phyloP scores from a whole-genome alignment of 495 filamentous ascomycete species.

The Baudoinia panamericana region DNA sequence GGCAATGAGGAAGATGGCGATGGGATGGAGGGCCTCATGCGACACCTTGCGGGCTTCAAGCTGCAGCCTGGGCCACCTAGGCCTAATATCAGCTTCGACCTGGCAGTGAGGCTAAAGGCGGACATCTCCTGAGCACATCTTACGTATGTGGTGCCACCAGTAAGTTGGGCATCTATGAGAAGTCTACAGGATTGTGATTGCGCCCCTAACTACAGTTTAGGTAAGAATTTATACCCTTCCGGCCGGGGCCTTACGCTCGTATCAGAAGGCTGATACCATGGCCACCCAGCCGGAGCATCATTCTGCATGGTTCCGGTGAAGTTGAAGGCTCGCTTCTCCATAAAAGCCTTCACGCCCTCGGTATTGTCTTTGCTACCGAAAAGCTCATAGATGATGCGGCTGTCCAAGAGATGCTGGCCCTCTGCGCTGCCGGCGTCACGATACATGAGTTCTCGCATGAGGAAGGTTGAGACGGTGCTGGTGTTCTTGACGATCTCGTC shows the following conservation, averaged over 20 bases:
- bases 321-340: conserved; percentile 34
- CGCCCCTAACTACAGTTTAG: conserved; percentile 24
- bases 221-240: conserved; percentile 10
- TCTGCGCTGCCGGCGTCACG: conserved; percentile 42
- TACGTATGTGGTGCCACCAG: background rate
- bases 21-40: background rate
- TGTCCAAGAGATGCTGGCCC: conserved; percentile 46
- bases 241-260: conserved; percentile 21
- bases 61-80: background rate
- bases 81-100: background rate
- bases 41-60: background rate
- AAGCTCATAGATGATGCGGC: conserved; percentile 41
- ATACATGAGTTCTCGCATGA: conserved; percentile 51
- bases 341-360: conserved; percentile 29
- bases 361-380: conserved; percentile 35
- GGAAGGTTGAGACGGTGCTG: conserved; percentile 37
- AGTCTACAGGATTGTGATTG: too few relatives aligned
- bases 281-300: conserved; percentile 33
- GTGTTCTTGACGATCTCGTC: conserved; percentile 46
- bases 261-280: conserved; percentile 36
- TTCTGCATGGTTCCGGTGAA: conserved; percentile 41
- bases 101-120: background rate
- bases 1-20: too few relatives aligned
- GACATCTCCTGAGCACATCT: background rate
- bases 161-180: too few relatives aligned